Base-by-base conservation (phyloP, 176 grass and related monocot species). In the Oryza glaberrima region DNA sequence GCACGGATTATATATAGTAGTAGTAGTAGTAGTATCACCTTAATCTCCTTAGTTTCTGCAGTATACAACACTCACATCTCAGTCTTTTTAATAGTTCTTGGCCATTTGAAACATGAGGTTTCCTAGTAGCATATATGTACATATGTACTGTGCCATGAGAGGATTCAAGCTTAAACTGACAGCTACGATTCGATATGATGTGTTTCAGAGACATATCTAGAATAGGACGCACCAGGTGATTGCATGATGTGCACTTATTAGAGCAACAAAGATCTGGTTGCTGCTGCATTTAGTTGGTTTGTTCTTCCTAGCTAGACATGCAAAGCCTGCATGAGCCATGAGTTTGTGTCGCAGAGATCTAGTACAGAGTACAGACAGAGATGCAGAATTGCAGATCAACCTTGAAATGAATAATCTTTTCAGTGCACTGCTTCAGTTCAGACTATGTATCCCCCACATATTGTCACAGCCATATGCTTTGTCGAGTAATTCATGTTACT, bases 281-380 rank as follows among this genome's bases (percentile, higher is more conserved):
- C 58, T 63, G 20, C 7, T 23, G 58, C 58, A 63, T 63, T 63
- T 63, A 63, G 58, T 23, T 63, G 15, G 7, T 81, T 73, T 60
- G 26, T 22, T 75, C 43, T 64, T 36, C 32, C 63, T 49, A 44
- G 11, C 63, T 49, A 44, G 11, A 3, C 36, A 46, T 20, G 2
- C 63, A 82, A 52, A 16, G n/a, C 58, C 19, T 63, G n/a, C n/a
- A 63, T 63, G 58, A 63, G 58, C 17, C 54, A 58, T n/a, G 54
- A 58, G 15, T 58, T 58, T 20, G 54, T 58, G 15, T 48, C 30
- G 56, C 26, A 83, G 56, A 83, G 56, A 36, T 74, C 56, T 43
- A 11, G 58, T 63, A 63, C 58, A 22, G 60, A 83, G 25, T 2
- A 47, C 19, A 64, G 58, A 15, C 54, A 58, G 6, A 58, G 54